Evolutionary conservation across 2,329 filamentous ascomycete species (phyloP), one percentile per base, ranked within the genome.

Genomic region (Talaromyces verruculosus): DNA sequence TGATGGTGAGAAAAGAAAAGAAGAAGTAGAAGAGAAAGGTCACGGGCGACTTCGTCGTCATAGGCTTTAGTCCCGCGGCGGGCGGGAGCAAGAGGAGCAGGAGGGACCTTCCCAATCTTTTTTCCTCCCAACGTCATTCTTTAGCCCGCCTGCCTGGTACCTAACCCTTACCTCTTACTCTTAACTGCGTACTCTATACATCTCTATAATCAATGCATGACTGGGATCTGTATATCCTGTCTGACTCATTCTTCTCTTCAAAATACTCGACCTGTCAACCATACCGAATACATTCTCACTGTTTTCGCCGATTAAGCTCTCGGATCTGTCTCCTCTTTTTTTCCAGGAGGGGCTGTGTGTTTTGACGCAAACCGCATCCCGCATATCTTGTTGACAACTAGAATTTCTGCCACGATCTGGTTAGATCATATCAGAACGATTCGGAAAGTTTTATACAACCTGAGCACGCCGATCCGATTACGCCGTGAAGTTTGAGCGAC

Each of bases 301-400:
- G 17, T 17, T 49, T 49, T 30, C 30, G 25, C 8, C 30, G 8
- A 41, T 60, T 33, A 60, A 60, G 57, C 57, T 39, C 57, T 45
- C 35, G 39, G 57, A 43, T 45, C 37, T 43, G 17, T 19, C 53
- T 57, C 53, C 33, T 57, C 39, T 45, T 60, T 60, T 60, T 45
- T 43, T n/a, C n/a, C 7, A 25, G 13, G 57, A 60, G 57, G 57
- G 57, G 57, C 57, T 60, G 57, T 43, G 22, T 60, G 57, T 41
- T 37, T 28, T 60, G 57, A 45, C 57, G 17, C 17, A 60, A 59
- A 11, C 25, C 39, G 37, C 39, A 43, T 60, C 57, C 57, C 57
- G 57, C 37, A 60, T 30, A 60, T 45, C 57, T 41, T 33, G 35
- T 45, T 45, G 22, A 60, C 57, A 60, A 60, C 19, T 22, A 45